Percentiles rank a stretch among this genome's conserved stretches.
Conservation (phyloP, 768 basidiomycete species). For the Leccinum subtestaceum region DNA sequence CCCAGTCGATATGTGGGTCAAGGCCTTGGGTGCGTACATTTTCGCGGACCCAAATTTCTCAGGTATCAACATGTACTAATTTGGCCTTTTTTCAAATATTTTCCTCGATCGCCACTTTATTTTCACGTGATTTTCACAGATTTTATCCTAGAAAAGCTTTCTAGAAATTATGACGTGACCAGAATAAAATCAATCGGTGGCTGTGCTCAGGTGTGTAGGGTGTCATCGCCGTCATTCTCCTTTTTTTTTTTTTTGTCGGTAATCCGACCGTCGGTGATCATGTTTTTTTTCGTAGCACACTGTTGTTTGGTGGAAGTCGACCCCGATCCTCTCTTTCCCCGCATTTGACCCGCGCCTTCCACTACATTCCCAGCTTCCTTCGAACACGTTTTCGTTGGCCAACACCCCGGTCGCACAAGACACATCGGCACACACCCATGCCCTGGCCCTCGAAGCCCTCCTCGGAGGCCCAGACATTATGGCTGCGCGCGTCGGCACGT, state of each 20-base stretch:
- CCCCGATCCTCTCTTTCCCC: conserved; percentile 68
- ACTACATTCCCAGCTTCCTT: conserved; percentile 64
- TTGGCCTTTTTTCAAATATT: conserved; percentile 30
- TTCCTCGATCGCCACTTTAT: conserved; percentile 32
- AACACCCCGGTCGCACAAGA: conserved; percentile 77
- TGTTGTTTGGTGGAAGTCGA: conserved; percentile 86
- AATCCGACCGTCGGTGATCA: conserved; percentile 1
- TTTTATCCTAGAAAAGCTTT: conserved; percentile 70
- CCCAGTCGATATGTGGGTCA: conserved; percentile 90
- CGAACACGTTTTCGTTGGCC: conserved; percentile 65
- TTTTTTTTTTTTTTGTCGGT: neutral
- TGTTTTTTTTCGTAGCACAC: conserved; percentile 45
- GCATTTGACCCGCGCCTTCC: conserved; percentile 70
- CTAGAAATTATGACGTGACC: conserved; percentile 64
- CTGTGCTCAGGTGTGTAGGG: conserved; percentile 62
- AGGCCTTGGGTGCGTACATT: conserved; percentile 60
- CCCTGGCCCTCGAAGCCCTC: conserved; percentile 68
- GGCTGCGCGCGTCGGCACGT: conserved; percentile 72
- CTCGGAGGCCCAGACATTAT: conserved; percentile 78
- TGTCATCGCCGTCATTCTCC: neutral
- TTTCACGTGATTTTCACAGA: conserved; percentile 45
- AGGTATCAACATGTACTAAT: conserved; percentile 36
- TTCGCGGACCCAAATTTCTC: conserved; percentile 63
- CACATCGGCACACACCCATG: conserved; percentile 77
- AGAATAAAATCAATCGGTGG: conserved; percentile 77